Evolutionary conservation across 2,329 filamentous ascomycete genomes (phyloP).

Genomic region (Arthrobotrys conoides): DNA sequence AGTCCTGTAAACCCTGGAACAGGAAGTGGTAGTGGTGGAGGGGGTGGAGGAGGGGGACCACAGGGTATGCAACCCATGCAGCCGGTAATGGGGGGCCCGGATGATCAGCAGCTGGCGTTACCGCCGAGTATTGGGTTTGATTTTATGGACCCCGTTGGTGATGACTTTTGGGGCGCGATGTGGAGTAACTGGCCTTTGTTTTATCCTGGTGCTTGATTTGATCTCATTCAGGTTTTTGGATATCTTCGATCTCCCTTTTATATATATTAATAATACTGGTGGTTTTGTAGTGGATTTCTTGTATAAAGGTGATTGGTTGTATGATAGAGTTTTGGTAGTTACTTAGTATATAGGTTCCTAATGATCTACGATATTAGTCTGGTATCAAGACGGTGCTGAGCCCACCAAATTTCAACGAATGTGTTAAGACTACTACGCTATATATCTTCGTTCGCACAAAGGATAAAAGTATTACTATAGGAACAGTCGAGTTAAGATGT

Average conservation of each 20-base stretch:
- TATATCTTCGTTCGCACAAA: background rate
- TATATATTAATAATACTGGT: background rate
- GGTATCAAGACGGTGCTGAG: no score
- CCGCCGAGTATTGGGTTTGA: conserved; percentile 56
- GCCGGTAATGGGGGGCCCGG: background rate
- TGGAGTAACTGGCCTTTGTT: conserved; percentile 60
- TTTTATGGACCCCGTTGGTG: conserved; percentile 31
- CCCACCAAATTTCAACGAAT: no score
- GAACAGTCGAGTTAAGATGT: background rate
- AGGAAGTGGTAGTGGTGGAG: background rate
- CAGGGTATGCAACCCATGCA: background rate
- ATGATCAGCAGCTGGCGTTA: conserved; percentile 31
- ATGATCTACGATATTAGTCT: background rate
- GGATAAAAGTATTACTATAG: background rate
- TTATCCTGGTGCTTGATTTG: conserved; percentile 35
- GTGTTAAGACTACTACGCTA: no score
- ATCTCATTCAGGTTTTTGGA: background rate
- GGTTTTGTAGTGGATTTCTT: background rate
- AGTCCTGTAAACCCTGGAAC: background rate
- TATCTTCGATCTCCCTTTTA: no score
- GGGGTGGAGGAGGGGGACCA: background rate
- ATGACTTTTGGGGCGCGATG: conserved; percentile 59
- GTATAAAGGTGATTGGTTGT: conserved; percentile 8
- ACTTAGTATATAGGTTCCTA: conserved; percentile 6
- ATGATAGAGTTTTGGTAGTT: background rate